phyloP scores from a whole-genome alignment of 371 early-diverging fungal species.

The Enterocytospora artemiae region DNA sequence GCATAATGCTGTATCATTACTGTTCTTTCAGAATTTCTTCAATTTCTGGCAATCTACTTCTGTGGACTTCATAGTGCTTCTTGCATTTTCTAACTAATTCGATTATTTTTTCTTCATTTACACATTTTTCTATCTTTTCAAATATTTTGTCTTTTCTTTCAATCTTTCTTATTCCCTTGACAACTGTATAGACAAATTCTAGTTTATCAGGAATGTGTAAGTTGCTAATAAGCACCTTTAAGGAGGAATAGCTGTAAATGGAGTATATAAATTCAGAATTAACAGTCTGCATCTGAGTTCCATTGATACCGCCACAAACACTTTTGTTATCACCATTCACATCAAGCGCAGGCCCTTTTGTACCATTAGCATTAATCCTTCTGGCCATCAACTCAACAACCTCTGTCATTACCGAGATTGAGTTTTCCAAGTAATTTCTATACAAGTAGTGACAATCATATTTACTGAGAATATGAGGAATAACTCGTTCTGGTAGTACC shows the following conservation, averaged over 20 bases:
- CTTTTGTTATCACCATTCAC: background rate
- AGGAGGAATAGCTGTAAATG: background rate
- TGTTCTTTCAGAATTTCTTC: no score
- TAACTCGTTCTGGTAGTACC: background rate
- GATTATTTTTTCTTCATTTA: background rate
- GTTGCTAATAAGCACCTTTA: background rate
- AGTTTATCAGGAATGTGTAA: no score
- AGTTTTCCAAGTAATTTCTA: background rate
- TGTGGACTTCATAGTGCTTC: constrained; percentile 2
- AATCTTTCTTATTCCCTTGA: background rate
- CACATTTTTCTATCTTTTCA: background rate
- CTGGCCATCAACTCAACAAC: background rate
- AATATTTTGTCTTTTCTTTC: background rate
- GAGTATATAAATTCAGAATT: background rate
- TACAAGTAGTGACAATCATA: background rate
- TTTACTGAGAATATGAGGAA: constrained; percentile 1
- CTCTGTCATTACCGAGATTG: background rate
- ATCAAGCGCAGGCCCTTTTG: background rate
- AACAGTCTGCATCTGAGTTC: no score
- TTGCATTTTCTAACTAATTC: background rate
- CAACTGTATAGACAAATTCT: background rate
- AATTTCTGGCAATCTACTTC: background rate
- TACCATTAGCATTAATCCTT: background rate
- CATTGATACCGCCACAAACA: background rate
- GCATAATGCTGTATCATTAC: no score